Percentiles rank a stretch among this genome's conserved stretches.
These are phyloP conservation scores for Nadsonia starkeyi-henricii DNA, from an alignment of 1,139 yeast genomes.

Conservation along the genomic window DNA sequence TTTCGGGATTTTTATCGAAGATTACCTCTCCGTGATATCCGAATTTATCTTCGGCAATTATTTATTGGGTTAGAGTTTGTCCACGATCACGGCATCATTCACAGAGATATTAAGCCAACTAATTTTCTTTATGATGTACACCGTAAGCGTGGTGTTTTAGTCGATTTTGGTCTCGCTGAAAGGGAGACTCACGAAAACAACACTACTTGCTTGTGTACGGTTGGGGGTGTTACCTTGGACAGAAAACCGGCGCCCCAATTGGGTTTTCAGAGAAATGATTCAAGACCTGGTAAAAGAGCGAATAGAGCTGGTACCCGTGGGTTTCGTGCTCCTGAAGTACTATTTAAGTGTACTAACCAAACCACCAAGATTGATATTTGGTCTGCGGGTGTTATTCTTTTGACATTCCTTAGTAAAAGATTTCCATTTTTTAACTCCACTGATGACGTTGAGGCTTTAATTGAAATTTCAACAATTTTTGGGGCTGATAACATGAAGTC, in stretches of 20 bases:
- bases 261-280: slow-evolving; percentile 24
- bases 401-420: slow-evolving; percentile 56
- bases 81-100: slow-evolving; percentile 64
- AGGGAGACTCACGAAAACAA: slow-evolving; percentile 14
- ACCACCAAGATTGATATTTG: slow-evolving; percentile 73
- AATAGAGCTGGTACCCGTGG: slow-evolving; percentile 98
- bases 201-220: slow-evolving; percentile 13
- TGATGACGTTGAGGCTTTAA: slow-evolving; percentile 83
- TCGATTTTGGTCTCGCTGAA: slow-evolving; percentile 90
- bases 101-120: slow-evolving; percentile 83
- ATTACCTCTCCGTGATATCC: slow-evolving; percentile 65
- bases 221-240: slow-evolving; percentile 8
- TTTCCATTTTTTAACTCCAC: slow-evolving; percentile 83
- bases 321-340: slow-evolving; percentile 87
- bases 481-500: slow-evolving; percentile 62
- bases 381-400: slow-evolving; percentile 82
- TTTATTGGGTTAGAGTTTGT: slow-evolving; percentile 64
- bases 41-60: slow-evolving; percentile 65
- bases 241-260: slow-evolving; percentile 14
- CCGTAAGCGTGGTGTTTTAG: slow-evolving; percentile 67
- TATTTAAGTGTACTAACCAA: slow-evolving; percentile 78
- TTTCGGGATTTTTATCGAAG: slow-evolving; percentile 69
- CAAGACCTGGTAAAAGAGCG: slow-evolving; percentile 76
- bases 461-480: slow-evolving; percentile 73
- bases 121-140: slow-evolving; percentile 72